Evolutionary conservation across 257 asterid genomes (phyloP), one percentile per base, ranked within the genome.

Genomic region (Paraleonurus japonicus): DNA sequence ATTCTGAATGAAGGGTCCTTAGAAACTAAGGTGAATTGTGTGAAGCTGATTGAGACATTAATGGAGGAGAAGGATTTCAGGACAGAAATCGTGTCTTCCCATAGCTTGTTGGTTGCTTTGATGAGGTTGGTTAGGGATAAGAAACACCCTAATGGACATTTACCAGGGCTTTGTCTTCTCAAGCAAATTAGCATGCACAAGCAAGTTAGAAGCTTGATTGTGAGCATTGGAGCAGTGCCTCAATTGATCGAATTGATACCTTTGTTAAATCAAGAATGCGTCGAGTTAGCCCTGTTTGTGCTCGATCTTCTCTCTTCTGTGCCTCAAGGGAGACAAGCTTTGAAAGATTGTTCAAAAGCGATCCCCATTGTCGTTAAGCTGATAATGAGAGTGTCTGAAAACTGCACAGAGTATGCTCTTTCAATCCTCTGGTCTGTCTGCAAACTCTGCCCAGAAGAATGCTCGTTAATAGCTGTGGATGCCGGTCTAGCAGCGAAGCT

Each of bases 401-500:
- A 43, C 16, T 84, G 95, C 65, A 87, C 95, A 13, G 82, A 81
- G 65, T 70, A 78, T 35, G 82, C 90, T 2, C 83, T 89, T 7
- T 87, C 90, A 1, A 80, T 89, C 67, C 72, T 87, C 32, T 85
- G 82, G 86, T 75, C 86, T 0, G 80, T 89, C 0, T 89, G 95
- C 77, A 86, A 73, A 45, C 81, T 87, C 10, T 80, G 83, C 11
- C 95, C 92, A 0, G 85, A 82, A 19, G 96, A 89, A 72, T 89
- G 95, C 81, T 81, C 96, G 6, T 75, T 68, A 26, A 51, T 70
- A 47, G 95, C 90, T 0, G 91, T 89, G 54, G 96, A 87, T 37
- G 87, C 95, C 0, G 95, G 95, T 26, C 83, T 89, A 5, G 94
- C 91, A 1, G 86, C 88, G 1, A 89, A 87, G 78, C 89, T 89